Base-by-base conservation (phyloP, 306 rosid species). In the Luffa acutangula region DNA sequence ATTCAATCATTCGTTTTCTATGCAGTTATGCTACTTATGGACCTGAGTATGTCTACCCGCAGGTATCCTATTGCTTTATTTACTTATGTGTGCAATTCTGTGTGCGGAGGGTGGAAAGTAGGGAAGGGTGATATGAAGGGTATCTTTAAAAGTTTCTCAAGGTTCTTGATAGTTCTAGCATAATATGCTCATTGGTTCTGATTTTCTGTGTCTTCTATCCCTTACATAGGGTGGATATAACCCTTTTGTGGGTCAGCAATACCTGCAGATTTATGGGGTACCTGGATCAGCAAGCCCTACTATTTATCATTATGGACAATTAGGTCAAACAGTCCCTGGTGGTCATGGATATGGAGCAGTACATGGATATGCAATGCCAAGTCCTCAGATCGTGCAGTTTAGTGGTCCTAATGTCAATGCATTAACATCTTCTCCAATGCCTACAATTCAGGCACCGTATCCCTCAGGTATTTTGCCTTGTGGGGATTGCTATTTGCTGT, bases 21-120 rank as follows among this genome's bases (percentile, higher is more conserved):
- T 87, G 90, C 90, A 94, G 98, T 88, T 94, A 92, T 89, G 84
- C 94, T 70, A 36, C 97, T 48, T 91, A 92, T 82, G 98, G 97
- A 80, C 95, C 93, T n/a, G 98, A 94, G 54, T 92, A 86, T 79
- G 49, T 80, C 81, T 92, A 89, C 80, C 89, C 88, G 56, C 98
- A 94, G 97, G 98, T 94, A 53, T 79, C 13, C 36, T 33, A 11
- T 79, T n/a, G 31, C 34, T 54, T 45, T 75, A 42, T 63, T 80
- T 63, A 63, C 70, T 73, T 79, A 34, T 20, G 76, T 54, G 63
- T 51, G 78, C 75, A 80, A 42, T 54, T 7, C 63, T 83, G 80
- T 51, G 17, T 74, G 43, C 3, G 9, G 4, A 52, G 60, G 41
- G 63, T 49, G 63, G 46, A 73, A 48, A 48, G 77, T 73, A 21